phyloP scores from a whole-genome alignment of 2,329 filamentous ascomycete genomes.

The Cadophora luteo-olivacea region DNA sequence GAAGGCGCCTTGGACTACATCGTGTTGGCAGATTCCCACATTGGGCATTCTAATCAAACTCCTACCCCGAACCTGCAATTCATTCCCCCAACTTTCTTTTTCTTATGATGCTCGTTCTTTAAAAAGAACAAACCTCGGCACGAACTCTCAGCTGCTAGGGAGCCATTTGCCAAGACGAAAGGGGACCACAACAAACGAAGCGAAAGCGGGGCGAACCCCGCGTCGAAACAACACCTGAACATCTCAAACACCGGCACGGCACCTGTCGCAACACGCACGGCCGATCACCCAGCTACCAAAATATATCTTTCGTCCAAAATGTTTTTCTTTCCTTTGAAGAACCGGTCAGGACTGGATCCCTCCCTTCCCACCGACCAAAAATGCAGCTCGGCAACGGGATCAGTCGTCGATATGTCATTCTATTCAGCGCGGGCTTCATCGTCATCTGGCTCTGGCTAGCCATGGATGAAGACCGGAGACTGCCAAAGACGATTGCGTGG shows the following conservation, averaged over 20 bases:
- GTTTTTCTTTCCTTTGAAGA: conserved; percentile 1
- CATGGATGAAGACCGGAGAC: conserved; percentile 26
- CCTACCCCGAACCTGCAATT: not conserved
- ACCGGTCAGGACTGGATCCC: conserved; percentile 11
- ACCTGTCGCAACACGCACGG: conserved; percentile 8
- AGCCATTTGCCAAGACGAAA: not conserved
- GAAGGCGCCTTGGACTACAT: not conserved
- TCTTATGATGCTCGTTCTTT: not conserved
- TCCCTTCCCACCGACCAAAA: not conserved
- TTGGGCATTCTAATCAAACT: not conserved
- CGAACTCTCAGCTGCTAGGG: not conserved
- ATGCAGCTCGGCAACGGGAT: conserved; percentile 21
- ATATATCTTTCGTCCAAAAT: not conserved
- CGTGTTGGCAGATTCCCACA: not conserved
- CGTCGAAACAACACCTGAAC: conserved; percentile 16
- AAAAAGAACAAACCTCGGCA: not conserved
- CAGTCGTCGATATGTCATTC: conserved; percentile 34
- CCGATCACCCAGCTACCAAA: not conserved
- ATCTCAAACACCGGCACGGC: conserved; percentile 11
- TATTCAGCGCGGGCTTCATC: conserved; percentile 29
- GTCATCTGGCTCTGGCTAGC: conserved; percentile 37
- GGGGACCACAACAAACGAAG: not conserved
- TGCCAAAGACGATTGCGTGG: conserved; percentile 25
- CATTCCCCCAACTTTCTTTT: not conserved
- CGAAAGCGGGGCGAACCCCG: conserved; percentile 9